These are phyloP conservation scores for Neurospora crassa DNA, from an alignment of 2,329 filamentous ascomycete species.

Conservation along the genomic window DNA sequence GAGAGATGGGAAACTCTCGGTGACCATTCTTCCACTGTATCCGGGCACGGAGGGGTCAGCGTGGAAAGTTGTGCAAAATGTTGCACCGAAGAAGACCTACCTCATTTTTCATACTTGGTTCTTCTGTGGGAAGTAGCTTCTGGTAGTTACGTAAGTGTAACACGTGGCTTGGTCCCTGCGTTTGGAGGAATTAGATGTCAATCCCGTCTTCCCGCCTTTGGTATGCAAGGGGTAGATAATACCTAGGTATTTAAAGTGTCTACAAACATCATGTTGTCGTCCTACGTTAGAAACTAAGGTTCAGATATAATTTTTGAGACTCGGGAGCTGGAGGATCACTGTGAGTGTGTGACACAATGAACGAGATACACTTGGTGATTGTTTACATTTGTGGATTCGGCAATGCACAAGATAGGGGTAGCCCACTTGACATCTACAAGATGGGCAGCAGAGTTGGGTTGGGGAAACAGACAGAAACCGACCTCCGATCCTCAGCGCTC, in stretches of 20 bases:
- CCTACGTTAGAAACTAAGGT: not conserved
- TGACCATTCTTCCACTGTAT: not conserved
- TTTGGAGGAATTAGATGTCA: not conserved
- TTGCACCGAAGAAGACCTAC: not conserved
- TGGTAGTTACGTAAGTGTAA: not conserved
- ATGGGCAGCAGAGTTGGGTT: too few species aligned
- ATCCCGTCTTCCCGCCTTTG: not conserved
- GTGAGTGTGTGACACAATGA: not conserved
- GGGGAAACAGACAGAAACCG: too few species aligned
- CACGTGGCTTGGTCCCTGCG: not conserved
- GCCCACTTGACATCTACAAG: not conserved
- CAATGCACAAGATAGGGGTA: not conserved
- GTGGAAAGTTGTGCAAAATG: not conserved
- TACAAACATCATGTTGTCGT: not conserved
- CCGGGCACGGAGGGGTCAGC: not conserved
- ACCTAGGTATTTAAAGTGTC: not conserved
- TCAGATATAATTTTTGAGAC: not conserved
- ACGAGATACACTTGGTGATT: not conserved
- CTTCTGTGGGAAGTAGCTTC: not conserved
- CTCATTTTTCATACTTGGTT: not conserved
- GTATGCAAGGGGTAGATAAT: not conserved
- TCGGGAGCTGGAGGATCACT: not conserved
- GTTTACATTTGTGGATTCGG: not conserved
- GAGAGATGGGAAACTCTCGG: not conserved
- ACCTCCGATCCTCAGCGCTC: not conserved